These are phyloP conservation scores for Penicillium sp. DNA, from an alignment of 2,329 filamentous ascomycete genomes.

Conservation along the genomic window DNA sequence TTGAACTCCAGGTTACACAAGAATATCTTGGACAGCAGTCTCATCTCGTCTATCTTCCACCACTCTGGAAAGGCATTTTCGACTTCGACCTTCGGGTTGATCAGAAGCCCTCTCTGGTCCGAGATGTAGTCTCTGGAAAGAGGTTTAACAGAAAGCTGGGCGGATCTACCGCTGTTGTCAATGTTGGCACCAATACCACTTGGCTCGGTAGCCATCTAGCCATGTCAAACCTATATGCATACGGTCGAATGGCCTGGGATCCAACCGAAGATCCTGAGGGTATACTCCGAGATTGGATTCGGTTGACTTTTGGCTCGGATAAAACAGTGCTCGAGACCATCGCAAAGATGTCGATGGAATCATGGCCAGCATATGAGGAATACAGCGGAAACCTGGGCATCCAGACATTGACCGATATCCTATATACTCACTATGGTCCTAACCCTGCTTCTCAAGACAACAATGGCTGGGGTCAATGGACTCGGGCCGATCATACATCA, in stretches of 20 bases:
- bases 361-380: conserved; percentile 73
- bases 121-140: conserved; percentile 64
- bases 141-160: conserved; percentile 62
- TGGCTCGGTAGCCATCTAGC: conserved; percentile 73
- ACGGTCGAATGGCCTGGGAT: conserved; percentile 69
- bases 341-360: conserved; percentile 66
- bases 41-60: conserved; percentile 70
- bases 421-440: conserved; percentile 69
- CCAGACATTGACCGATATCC: conserved; percentile 70
- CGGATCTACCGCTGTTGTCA: conserved; percentile 69
- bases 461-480: conserved; percentile 75
- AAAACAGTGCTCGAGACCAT: conserved; percentile 61
- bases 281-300: conserved; percentile 69
- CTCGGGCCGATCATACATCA: conserved; percentile 61
- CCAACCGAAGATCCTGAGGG: conserved; percentile 53
- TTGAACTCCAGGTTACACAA: conserved; percentile 70
- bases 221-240: conserved; percentile 74
- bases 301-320: conserved; percentile 66
- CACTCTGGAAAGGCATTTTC: conserved; percentile 70
- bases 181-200: conserved; percentile 67
- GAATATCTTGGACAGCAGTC: conserved; percentile 74
- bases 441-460: conserved; percentile 68
- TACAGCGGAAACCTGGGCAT: conserved; percentile 73
- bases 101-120: conserved; percentile 58
- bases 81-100: conserved; percentile 70